Percentiles rank a stretch among this genome's conserved stretches.
phyloP scores from a whole-genome alignment of 768 basidiomycete genomes.

The Boletellus emodensis region DNA sequence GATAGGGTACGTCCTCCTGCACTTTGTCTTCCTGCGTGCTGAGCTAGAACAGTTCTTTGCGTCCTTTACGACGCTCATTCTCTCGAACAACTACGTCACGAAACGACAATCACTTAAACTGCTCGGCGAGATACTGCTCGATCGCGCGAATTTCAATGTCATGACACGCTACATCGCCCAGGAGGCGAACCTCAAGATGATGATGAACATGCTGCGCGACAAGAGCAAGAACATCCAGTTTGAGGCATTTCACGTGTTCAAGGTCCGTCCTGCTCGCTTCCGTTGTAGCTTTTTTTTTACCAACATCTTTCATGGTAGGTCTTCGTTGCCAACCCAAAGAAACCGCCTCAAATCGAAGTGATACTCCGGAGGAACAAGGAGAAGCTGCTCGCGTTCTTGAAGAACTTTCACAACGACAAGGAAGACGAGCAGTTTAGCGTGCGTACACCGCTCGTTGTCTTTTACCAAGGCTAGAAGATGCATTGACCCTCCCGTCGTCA shows the following conservation, averaged over 20 bases:
- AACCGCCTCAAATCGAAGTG: conserved; percentile 88
- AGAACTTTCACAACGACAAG: conserved; percentile 96
- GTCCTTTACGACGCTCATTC: conserved; percentile 88
- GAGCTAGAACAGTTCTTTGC: conserved; percentile 74
- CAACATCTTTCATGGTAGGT: conserved; percentile 46
- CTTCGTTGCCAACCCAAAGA: conserved; percentile 99
- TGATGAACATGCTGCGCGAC: conserved; percentile 98
- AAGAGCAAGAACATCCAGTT: conserved; percentile 99
- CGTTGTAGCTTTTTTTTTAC: too few relatives aligned
- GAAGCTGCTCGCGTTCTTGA: conserved; percentile 84
- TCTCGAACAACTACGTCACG: conserved; percentile 97
- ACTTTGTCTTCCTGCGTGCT: background rate
- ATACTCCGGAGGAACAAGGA: conserved; percentile 94
- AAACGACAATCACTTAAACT: conserved; percentile 98
- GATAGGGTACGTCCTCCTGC: conserved; percentile 64
- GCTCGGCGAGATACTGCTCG: conserved; percentile 94
- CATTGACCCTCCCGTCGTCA: conserved; percentile 18
- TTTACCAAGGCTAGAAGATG: background rate
- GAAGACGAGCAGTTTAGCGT: conserved; percentile 97
- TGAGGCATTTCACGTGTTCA: conserved; percentile 99
- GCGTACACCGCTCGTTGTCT: conserved; percentile 17
- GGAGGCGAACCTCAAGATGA: conserved; percentile 97
- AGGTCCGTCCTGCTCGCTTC: conserved; percentile 50
- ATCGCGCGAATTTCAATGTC: conserved; percentile 96
- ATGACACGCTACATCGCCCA: conserved; percentile 97